phyloP scores from a whole-genome alignment of 345 rosid species.

The Rhizophora mangle region DNA sequence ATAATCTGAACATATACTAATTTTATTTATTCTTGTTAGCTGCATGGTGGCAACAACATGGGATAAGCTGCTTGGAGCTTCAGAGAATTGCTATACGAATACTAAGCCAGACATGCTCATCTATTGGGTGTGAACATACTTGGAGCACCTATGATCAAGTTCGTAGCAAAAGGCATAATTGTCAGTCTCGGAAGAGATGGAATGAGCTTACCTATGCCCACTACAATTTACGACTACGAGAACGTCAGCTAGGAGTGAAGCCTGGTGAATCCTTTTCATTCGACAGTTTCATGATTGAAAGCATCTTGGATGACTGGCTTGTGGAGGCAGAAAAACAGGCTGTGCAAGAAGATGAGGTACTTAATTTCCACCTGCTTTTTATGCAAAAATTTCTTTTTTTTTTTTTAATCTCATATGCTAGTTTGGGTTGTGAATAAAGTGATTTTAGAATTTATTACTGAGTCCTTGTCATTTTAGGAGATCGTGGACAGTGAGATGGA shows the following conservation, averaged over 20 bases:
- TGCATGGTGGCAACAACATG: conserved; percentile 88
- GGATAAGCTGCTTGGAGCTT: conserved; percentile 79
- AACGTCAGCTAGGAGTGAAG: conserved; percentile 41
- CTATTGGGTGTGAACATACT: conserved; percentile 67
- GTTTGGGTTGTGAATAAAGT: conserved; percentile 6
- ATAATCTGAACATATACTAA: conserved; percentile 9
- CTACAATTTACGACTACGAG: conserved; percentile 68
- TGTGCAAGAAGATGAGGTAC: conserved; percentile 64
- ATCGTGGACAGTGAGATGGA: conserved; percentile 44
- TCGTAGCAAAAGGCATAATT: conserved; percentile 50
- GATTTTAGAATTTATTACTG: conserved; percentile 1
- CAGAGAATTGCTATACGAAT: conserved; percentile 78
- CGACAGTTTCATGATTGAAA: conserved; percentile 51
- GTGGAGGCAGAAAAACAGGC: conserved; percentile 41
- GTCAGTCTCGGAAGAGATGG: conserved; percentile 48
- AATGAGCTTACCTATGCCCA: conserved; percentile 68
- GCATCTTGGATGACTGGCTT: conserved; percentile 62
- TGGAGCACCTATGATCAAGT: conserved; percentile 69
- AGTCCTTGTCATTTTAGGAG: conserved; percentile 41
- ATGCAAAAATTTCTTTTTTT: not conserved
- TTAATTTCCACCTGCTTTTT: not conserved
- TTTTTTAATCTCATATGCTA: not conserved
- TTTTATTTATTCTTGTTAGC: conserved; percentile 33
- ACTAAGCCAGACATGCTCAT: conserved; percentile 83
- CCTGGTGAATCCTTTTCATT: conserved; percentile 40